Conservation (phyloP, 129 eudicot genomes). For the Smallanthus sonchifolius region DNA sequence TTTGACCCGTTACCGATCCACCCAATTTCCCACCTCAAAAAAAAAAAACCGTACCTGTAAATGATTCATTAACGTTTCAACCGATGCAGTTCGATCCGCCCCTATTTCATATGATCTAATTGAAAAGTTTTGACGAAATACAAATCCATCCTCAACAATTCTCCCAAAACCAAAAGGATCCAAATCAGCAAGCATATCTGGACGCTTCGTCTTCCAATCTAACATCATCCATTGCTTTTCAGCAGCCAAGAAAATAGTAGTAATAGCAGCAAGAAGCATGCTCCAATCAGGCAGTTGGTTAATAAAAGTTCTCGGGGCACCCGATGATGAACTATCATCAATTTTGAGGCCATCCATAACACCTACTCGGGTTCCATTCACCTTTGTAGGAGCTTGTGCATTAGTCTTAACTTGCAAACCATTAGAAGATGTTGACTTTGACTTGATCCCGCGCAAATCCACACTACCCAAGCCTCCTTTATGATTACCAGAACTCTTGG, state of each 20-base stretch:
- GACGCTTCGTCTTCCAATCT: slow-evolving; percentile 94
- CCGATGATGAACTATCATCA: slow-evolving; percentile 55
- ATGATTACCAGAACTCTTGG: slow-evolving; percentile 44
- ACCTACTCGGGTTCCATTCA: slow-evolving; percentile 72
- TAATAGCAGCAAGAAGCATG: slow-evolving; percentile 99
- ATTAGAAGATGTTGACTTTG: slow-evolving; percentile 54
- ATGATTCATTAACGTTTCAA: slow-evolving; percentile 97
- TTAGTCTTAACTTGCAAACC: slow-evolving; percentile 65
- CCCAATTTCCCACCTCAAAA: background rate
- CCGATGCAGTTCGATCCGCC: slow-evolving; percentile 93
- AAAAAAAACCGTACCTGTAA: slow-evolving; percentile 52
- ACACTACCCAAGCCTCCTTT: slow-evolving; percentile 48
- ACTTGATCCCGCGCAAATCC: slow-evolving; percentile 53
- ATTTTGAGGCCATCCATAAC: slow-evolving; percentile 67
- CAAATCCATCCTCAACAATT: slow-evolving; percentile 82
- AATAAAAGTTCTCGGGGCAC: slow-evolving; percentile 90
- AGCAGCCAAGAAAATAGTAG: slow-evolving; percentile 94
- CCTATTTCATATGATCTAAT: slow-evolving; percentile 98
- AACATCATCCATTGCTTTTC: slow-evolving; percentile 99
- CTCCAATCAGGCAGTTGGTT: slow-evolving; percentile 98
- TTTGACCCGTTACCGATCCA: background rate
- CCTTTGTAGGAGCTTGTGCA: slow-evolving; percentile 86
- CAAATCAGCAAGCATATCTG: slow-evolving; percentile 82
- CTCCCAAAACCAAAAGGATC: slow-evolving; percentile 89
- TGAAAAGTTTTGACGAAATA: slow-evolving; percentile 90